phyloP scores from a whole-genome alignment of 2,329 filamentous ascomycete genomes.

The Nothomitra cinnamomea region DNA sequence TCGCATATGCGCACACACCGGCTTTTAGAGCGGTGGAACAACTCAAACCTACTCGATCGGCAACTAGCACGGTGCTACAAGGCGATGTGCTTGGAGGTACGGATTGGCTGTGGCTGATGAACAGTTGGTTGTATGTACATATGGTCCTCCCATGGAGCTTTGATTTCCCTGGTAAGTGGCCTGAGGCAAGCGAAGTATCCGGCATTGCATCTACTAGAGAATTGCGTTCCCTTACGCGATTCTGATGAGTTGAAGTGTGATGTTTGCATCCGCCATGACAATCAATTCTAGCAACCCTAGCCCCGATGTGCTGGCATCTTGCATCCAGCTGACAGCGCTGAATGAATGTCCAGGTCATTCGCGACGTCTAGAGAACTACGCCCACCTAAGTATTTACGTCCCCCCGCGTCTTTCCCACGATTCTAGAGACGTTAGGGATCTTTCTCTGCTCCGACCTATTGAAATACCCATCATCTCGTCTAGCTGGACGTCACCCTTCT shows the following conservation, averaged over 20 bases:
- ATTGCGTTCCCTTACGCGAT: not conserved
- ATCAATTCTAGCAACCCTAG: slow-evolving; percentile 15
- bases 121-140: not conserved
- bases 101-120: not conserved
- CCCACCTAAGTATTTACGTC: not conserved
- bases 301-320: slow-evolving; percentile 17
- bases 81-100: not conserved
- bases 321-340: slow-evolving; percentile 15
- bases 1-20: not conserved
- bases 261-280: slow-evolving; percentile 7
- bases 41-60: slow-evolving; percentile 3
- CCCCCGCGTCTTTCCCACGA: slow-evolving; percentile 17
- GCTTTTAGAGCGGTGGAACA: not conserved
- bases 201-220: not conserved
- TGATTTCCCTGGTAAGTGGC: not conserved
- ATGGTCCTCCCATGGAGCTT: not conserved
- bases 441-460: slow-evolving; percentile 6
- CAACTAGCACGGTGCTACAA: not conserved
- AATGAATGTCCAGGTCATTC: not conserved
- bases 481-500: slow-evolving; percentile 9
- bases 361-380: not conserved
- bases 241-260: slow-evolving; percentile 2
- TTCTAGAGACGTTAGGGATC: slow-evolving; percentile 13
- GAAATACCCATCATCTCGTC: slow-evolving; percentile 9
- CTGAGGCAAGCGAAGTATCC: not conserved